These are phyloP conservation scores for Tylopilus sp. DNA, from an alignment of 1,284 basidiomycete species.

Conservation along the genomic window DNA sequence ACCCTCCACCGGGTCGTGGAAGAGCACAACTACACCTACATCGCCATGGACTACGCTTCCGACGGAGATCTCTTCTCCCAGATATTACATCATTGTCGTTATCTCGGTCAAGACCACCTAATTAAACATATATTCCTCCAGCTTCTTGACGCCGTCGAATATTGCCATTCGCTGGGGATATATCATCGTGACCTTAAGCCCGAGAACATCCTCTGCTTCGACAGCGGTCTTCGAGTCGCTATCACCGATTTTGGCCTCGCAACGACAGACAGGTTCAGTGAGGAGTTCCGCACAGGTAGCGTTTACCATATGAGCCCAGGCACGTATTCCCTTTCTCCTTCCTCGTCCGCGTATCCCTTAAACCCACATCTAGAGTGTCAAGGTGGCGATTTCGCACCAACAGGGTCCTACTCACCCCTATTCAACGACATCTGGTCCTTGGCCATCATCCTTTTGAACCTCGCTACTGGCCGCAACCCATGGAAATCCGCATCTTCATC, in stretches of 20 bases:
- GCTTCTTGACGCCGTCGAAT: conserved; percentile 91
- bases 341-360: conserved; percentile 9
- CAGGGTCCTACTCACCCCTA: conserved; percentile 77
- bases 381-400: conserved; percentile 72
- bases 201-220: conserved; percentile 92
- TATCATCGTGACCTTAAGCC: conserved; percentile 98
- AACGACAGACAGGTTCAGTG: conserved; percentile 82
- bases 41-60: conserved; percentile 74
- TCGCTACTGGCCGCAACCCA: conserved; percentile 93
- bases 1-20: conserved; percentile 88
- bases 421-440: conserved; percentile 98
- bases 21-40: conserved; percentile 61
- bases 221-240: conserved; percentile 76
- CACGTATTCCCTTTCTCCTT: conserved; percentile 36
- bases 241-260: conserved; percentile 98
- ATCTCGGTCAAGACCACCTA: conserved; percentile 74
- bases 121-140: conserved; percentile 90
- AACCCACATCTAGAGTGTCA: conserved; percentile 72
- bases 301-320: conserved; percentile 97
- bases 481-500: conserved; percentile 92
- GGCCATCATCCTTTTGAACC: conserved; percentile 93
- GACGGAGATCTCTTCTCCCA: conserved; percentile 92
- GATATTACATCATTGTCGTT: conserved; percentile 72
- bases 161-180: conserved; percentile 84
- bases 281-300: conserved; percentile 94